These are phyloP conservation scores for Corinectria fuckeliana DNA, from an alignment of 2,329 filamentous ascomycete species.

Conservation along the genomic window DNA sequence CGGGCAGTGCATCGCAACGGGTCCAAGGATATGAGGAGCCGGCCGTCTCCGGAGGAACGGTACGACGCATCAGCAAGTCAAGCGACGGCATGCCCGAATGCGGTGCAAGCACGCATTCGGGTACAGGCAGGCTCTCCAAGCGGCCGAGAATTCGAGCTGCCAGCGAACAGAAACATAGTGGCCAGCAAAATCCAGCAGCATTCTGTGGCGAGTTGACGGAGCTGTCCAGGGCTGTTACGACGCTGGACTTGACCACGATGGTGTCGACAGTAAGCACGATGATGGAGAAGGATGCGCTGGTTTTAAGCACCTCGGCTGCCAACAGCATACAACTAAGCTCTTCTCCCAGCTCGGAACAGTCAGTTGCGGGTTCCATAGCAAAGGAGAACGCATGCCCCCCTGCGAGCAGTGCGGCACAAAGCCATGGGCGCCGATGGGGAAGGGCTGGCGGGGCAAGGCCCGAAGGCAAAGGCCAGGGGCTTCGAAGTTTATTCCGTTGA, in stretches of 20 bases:
- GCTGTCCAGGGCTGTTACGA: conserved; percentile 6
- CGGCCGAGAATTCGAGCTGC: conserved; percentile 14
- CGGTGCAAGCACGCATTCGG: conserved; percentile 16
- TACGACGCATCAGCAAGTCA: conserved; percentile 18
- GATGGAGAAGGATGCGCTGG: background rate
- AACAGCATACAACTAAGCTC: conserved; percentile 18
- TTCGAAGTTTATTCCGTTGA: conserved; percentile 53
- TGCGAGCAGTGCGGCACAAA: conserved; percentile 11
- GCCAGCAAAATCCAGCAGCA: background rate
- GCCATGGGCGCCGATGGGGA: conserved; percentile 46
- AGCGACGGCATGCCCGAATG: conserved; percentile 18
- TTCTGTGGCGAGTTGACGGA: conserved; percentile 3
- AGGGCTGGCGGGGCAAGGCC: conserved; percentile 46
- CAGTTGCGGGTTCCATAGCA: background rate
- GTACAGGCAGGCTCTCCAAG: conserved; percentile 17
- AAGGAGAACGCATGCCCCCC: conserved; percentile 23
- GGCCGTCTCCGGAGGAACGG: background rate
- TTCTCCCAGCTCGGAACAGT: conserved; percentile 11
- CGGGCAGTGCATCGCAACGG: conserved; percentile 57
- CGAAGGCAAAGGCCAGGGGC: conserved; percentile 47
- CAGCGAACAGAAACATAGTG: conserved; percentile 4
- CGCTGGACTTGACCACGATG: conserved; percentile 12
- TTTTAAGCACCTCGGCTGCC: conserved; percentile 10
- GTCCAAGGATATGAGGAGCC: conserved; percentile 10
- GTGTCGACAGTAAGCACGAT: background rate